Evolutionary conservation across 2,329 filamentous ascomycete species (phyloP).

Genomic region (Fusarium bactridioides): DNA sequence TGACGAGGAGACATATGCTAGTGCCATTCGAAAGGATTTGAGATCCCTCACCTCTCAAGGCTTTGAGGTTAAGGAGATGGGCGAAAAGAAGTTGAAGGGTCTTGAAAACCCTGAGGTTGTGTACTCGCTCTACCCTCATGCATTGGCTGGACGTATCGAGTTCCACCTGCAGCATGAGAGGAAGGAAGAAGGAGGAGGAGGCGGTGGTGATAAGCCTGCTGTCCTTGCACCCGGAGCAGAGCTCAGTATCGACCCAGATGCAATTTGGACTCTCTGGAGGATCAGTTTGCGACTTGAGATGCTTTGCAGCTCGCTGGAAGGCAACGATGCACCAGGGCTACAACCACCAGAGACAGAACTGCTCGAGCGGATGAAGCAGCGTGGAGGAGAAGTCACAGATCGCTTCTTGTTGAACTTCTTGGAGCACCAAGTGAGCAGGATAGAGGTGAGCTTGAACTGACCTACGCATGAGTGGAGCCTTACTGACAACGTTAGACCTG

Average conservation of each 20-base stretch:
- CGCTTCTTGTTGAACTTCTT: slow-evolving; percentile 87
- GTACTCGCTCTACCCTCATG: slow-evolving; percentile 93
- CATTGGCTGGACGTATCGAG: slow-evolving; percentile 80
- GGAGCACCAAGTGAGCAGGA: slow-evolving; percentile 93
- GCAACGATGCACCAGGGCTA: slow-evolving; percentile 66
- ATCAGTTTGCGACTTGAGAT: slow-evolving; percentile 90
- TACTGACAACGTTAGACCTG: slow-evolving; percentile 68
- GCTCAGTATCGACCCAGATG: slow-evolving; percentile 79
- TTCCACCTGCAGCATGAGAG: slow-evolving; percentile 66
- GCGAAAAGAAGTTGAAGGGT: slow-evolving; percentile 93
- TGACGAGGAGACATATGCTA: slow-evolving; percentile 76
- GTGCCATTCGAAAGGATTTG: slow-evolving; percentile 85
- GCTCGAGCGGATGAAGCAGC: slow-evolving; percentile 70
- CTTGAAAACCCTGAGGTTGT: slow-evolving; percentile 96
- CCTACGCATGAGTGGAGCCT: slow-evolving; percentile 37
- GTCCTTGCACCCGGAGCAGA: slow-evolving; percentile 71
- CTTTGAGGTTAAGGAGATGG: slow-evolving; percentile 96
- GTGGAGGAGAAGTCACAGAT: slow-evolving; percentile 88
- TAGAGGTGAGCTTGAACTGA: slow-evolving; percentile 89
- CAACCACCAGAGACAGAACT: slow-evolving; percentile 85
- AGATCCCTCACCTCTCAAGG: slow-evolving; percentile 87
- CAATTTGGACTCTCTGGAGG: slow-evolving; percentile 90
- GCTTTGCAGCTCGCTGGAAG: slow-evolving; percentile 89
- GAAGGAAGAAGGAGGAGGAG: slow-evolving; percentile 53
- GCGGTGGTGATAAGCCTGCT: slow-evolving; percentile 62